Evolutionary conservation across 2,329 filamentous ascomycete species (phyloP).

Genomic region (Ramularia endophylla): DNA sequence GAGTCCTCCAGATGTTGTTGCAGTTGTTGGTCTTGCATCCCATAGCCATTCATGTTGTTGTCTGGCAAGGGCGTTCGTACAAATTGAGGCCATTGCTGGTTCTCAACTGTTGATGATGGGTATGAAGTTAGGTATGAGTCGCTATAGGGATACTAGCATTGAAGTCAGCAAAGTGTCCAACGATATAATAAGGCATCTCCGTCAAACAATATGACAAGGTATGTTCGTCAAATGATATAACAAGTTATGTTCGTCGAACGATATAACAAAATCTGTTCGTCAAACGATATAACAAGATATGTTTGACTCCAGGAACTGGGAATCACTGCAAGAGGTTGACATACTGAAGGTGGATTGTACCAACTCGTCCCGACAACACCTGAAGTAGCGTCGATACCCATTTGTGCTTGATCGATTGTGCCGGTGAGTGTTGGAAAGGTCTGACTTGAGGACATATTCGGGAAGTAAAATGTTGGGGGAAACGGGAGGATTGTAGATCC

Average conservation of each 20-base stretch:
- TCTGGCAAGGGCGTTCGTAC: constrained; percentile 23
- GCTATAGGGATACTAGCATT: constrained; percentile 29
- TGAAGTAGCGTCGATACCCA: constrained; percentile 21
- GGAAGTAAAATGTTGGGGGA: constrained; percentile 17
- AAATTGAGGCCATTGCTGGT: constrained; percentile 26
- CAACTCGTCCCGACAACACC: constrained; percentile 23
- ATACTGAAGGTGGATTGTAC: constrained; percentile 28
- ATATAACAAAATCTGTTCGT: too few species aligned
- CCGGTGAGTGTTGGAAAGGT: constrained; percentile 22
- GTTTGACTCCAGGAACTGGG: too few species aligned
- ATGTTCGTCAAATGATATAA: too few species aligned
- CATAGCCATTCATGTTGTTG: constrained; percentile 16
- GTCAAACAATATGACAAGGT: too few species aligned
- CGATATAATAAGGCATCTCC: too few species aligned
- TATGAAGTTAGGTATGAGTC: constrained; percentile 31
- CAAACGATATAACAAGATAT: too few species aligned
- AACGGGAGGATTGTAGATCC: constrained; percentile 22
- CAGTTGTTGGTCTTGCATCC: constrained; percentile 13
- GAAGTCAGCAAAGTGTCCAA: too few species aligned
- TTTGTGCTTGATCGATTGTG: constrained; percentile 24
- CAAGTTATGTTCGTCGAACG: too few species aligned
- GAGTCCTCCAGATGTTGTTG: constrained; percentile 23
- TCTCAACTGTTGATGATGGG: constrained; percentile 30
- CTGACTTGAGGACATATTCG: constrained; percentile 27
- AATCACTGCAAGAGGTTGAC: too few species aligned